Conservation (phyloP, 2,329 filamentous ascomycete species). For the Paracamarosporium sp. region DNA sequence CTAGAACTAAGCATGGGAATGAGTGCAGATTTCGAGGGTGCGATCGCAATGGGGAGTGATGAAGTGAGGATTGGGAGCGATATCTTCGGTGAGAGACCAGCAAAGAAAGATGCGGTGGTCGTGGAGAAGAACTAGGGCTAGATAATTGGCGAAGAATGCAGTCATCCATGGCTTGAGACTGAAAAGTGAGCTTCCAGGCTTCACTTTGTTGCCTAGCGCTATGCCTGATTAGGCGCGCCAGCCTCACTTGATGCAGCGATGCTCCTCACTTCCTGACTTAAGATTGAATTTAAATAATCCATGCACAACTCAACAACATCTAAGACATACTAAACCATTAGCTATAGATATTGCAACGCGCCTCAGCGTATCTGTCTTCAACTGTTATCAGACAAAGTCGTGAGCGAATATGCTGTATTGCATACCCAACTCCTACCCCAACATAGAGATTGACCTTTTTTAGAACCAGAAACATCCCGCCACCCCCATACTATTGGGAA, state of each 20-base stretch:
- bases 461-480: too few species aligned
- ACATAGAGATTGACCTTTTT: too few species aligned
- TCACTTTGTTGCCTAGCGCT: background rate
- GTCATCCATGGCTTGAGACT: background rate
- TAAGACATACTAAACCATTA: too few species aligned
- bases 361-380: too few species aligned
- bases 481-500: too few species aligned
- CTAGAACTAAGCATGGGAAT: conserved; percentile 98
- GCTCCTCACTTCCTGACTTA: background rate
- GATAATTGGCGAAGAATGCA: background rate
- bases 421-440: too few species aligned
- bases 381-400: too few species aligned
- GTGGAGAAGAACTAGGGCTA: conserved; percentile 31
- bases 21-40: conserved; percentile 94
- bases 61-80: conserved; percentile 93
- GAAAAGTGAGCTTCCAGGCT: background rate
- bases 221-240: background rate
- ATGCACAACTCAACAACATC: too few species aligned
- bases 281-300: too few species aligned
- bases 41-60: conserved; percentile 80
- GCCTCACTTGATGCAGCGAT: background rate
- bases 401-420: too few species aligned
- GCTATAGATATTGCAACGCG: too few species aligned
- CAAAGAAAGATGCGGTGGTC: conserved; percentile 79
- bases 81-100: conserved; percentile 86